Evolutionary conservation across 306 rosid species (phyloP).

Genomic region (Trifolium dubium): DNA sequence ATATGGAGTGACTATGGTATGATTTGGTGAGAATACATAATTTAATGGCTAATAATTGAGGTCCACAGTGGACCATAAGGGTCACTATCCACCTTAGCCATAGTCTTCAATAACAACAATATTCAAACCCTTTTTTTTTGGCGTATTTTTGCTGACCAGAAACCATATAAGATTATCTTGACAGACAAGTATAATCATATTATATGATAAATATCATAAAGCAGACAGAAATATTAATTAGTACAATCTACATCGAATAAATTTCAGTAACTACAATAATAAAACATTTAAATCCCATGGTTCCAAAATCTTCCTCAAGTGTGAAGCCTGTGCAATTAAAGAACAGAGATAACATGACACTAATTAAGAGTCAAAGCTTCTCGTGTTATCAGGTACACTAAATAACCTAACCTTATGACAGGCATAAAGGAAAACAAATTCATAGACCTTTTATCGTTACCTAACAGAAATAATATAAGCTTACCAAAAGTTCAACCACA

Average conservation of each 20-base stretch:
- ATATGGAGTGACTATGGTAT: too few relatives aligned
- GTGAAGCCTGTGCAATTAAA: slow-evolving; percentile 47
- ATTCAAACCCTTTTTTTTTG: slow-evolving; percentile 6
- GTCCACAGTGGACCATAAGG: too few relatives aligned
- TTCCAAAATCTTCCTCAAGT: slow-evolving; percentile 48
- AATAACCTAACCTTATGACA: slow-evolving; percentile 56
- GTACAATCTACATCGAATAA: slow-evolving; percentile 49
- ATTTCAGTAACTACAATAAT: slow-evolving; percentile 50
- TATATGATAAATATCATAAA: slow-evolving; percentile 37
- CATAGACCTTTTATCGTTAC: slow-evolving; percentile 44
- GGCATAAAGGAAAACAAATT: slow-evolving; percentile 43
- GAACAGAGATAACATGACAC: slow-evolving; percentile 37
- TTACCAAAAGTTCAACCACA: slow-evolving; percentile 40
- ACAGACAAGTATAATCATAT: slow-evolving; percentile 9
- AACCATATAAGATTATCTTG: not conserved
- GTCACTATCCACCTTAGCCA: too few relatives aligned
- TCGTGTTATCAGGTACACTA: slow-evolving; percentile 53
- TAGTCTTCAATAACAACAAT: not conserved
- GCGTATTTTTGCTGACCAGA: not conserved
- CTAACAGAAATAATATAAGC: slow-evolving; percentile 43
- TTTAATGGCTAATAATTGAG: too few relatives aligned
- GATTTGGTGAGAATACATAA: too few relatives aligned
- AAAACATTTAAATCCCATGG: slow-evolving; percentile 44
- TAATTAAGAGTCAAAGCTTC: slow-evolving; percentile 43
- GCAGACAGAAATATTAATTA: slow-evolving; percentile 18